A percentile compares a stretch with the other conserved stretches of the same genome.
Evolutionary conservation across 306 rosid genomes (phyloP).

Genomic region (Begonia fuchsioides): DNA sequence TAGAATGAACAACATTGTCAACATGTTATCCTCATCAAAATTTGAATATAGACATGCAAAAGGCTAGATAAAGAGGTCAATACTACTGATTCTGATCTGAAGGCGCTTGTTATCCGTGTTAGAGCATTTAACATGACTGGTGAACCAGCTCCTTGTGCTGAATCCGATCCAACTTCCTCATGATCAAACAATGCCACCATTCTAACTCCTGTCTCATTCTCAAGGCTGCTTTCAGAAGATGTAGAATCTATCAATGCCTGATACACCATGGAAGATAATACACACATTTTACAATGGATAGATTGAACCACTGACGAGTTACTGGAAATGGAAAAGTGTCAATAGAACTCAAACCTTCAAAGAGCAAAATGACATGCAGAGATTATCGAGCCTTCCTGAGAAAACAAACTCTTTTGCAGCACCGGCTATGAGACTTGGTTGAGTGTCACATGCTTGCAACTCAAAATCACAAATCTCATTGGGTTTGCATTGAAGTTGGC

Average conservation of each 20-base stretch:
- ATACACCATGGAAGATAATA: not conserved
- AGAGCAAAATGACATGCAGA: conserved; percentile 78
- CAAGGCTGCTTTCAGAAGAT: conserved; percentile 52
- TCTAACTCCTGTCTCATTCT: conserved; percentile 55
- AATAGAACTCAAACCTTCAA: conserved; percentile 43
- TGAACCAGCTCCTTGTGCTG: conserved; percentile 90
- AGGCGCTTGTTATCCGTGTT: conserved; percentile 51
- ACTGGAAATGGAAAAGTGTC: not conserved
- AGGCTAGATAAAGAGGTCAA: not conserved
- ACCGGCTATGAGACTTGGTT: conserved; percentile 63
- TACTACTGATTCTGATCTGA: conserved; percentile 45
- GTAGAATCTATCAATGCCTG: conserved; percentile 68
- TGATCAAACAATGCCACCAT: conserved; percentile 89
- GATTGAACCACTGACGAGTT: too few relatives aligned
- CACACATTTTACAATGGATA: too few relatives aligned
- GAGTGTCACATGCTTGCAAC: conserved; percentile 83
- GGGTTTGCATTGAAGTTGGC: conserved; percentile 49
- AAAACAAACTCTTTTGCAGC: conserved; percentile 57
- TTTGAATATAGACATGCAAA: too few relatives aligned
- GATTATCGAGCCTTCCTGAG: conserved; percentile 85
- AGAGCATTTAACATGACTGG: conserved; percentile 51
- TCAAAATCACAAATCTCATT: conserved; percentile 66
- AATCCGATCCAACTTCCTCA: conserved; percentile 66
- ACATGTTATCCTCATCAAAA: too few relatives aligned
- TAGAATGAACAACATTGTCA: too few relatives aligned